Evolutionary conservation across 148 eudicot genomes (phyloP).

Genomic region (Nyssa sinensis): DNA sequence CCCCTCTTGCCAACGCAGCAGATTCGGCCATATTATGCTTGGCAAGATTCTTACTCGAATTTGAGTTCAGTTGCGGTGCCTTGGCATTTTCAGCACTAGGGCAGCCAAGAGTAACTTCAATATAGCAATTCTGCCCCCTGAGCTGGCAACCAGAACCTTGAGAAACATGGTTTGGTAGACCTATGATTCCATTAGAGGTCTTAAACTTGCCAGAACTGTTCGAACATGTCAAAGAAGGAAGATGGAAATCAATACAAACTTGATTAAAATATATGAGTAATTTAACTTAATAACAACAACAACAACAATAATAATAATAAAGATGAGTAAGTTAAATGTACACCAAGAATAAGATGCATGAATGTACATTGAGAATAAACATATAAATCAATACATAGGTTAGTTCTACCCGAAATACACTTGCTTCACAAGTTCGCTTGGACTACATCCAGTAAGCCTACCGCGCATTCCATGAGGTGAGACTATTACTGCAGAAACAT

Average conservation of each 20-base stretch:
- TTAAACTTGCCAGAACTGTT: constrained; percentile 67
- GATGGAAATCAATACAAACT: constrained; percentile 6
- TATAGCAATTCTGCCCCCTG: constrained; percentile 69
- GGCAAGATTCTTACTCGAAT: constrained; percentile 30
- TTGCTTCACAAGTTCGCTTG: constrained; percentile 93
- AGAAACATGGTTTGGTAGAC: constrained; percentile 56
- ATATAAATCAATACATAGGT: no score
- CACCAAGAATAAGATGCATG: no score
- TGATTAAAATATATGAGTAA: not conserved
- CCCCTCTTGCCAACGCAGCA: constrained; percentile 33
- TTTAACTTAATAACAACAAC: not conserved
- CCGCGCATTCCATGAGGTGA: constrained; percentile 98
- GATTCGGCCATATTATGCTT: constrained; percentile 33
- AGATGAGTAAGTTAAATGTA: no score
- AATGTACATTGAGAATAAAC: not conserved
- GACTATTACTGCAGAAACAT: constrained; percentile 64
- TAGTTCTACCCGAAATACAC: constrained; percentile 68
- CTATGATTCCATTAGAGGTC: constrained; percentile 59
- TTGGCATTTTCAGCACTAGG: constrained; percentile 39
- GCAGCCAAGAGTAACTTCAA: constrained; percentile 83
- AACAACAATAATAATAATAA: no score
- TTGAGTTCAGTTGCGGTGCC: constrained; percentile 26
- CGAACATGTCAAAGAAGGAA: constrained; percentile 20
- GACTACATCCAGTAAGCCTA: constrained; percentile 78
- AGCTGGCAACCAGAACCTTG: constrained; percentile 62